Conservation (phyloP, 139 green algal genomes). For the Haematococcus lacustris region DNA sequence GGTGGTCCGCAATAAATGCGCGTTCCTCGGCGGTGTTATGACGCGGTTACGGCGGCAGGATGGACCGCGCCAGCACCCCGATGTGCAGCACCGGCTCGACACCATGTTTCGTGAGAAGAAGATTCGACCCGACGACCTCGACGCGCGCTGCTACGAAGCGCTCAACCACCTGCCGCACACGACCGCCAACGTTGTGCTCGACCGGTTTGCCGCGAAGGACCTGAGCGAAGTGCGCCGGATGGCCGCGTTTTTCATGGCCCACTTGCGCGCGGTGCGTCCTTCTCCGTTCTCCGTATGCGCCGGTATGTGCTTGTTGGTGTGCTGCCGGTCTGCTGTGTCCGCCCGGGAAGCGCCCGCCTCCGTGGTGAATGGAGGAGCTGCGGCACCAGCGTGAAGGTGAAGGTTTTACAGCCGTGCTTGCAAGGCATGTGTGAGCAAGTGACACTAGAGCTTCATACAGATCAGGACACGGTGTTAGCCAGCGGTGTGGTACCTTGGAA, state of each 20-base stretch:
- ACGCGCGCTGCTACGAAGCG: conserved; percentile 17
- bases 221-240: conserved; percentile 33
- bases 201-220: conserved; percentile 31
- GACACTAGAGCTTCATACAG: too few species aligned
- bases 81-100: conserved; percentile 28
- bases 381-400: too few species aligned
- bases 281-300: too few species aligned
- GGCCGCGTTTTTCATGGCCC: conserved; percentile 32
- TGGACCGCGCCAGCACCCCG: conserved; percentile 7
- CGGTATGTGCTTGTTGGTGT: too few species aligned
- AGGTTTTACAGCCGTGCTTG: too few species aligned
- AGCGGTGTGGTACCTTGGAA: too few species aligned
- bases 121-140: conserved; percentile 11
- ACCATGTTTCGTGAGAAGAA: conserved; percentile 19
- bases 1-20: conserved; percentile 33
- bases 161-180: conserved; percentile 17
- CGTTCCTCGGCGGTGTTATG: conserved; percentile 34
- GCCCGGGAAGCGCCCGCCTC: too few species aligned
- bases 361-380: too few species aligned
- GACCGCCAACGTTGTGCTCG: conserved; percentile 14
- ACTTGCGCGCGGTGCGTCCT: conserved; percentile 9
- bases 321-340: too few species aligned
- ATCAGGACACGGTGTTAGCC: too few species aligned
- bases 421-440: too few species aligned
- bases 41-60: conserved; percentile 14